Percentiles rank a stretch among this genome's conserved stretches.
phyloP scores from a whole-genome alignment of 805 yeast genomes.

The Cyberlindnera meyerae region DNA sequence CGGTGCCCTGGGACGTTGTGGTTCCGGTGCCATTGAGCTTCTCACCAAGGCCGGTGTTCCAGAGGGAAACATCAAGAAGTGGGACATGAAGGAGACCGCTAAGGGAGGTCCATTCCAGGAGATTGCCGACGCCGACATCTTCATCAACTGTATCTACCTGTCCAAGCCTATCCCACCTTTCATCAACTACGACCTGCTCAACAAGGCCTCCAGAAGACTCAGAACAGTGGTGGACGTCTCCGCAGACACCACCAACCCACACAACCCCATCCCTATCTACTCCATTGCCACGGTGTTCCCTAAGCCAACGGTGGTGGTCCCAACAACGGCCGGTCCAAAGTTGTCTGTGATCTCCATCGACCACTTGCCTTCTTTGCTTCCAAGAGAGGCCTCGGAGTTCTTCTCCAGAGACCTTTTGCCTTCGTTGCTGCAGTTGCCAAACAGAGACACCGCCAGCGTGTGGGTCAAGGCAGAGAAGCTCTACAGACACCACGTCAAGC shows the following conservation, averaged over 20 bases:
- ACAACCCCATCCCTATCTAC: conserved; percentile 96
- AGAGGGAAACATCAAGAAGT: conserved; percentile 72
- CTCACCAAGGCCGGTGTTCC: conserved; percentile 84
- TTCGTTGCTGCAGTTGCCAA: conserved; percentile 75
- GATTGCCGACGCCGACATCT: conserved; percentile 80
- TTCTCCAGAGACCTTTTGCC: conserved; percentile 88
- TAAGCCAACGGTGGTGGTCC: conserved; percentile 85
- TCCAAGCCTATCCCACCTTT: conserved; percentile 94
- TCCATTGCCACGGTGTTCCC: conserved; percentile 83
- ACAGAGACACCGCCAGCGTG: conserved; percentile 78
- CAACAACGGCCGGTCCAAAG: conserved; percentile 75
- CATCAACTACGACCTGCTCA: conserved; percentile 63
- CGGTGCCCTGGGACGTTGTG: conserved; percentile 99
- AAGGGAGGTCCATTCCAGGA: conserved; percentile 96
- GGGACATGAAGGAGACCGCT: conserved; percentile 98
- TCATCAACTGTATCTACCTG: conserved; percentile 93
- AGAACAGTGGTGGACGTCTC: conserved; percentile 95
- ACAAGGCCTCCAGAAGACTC: conserved; percentile 64
- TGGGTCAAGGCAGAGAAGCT: conserved; percentile 87
- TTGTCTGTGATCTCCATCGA: conserved; percentile 92
- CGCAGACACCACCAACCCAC: conserved; percentile 98
- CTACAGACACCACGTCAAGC: conserved; percentile 78
- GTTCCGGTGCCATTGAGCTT: conserved; percentile 91
- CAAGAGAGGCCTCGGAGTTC: conserved; percentile 95
- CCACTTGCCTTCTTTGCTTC: conserved; percentile 91